phyloP scores from a whole-genome alignment of 2,329 filamentous ascomycete genomes.

The Biscogniauxia mediterranea region DNA sequence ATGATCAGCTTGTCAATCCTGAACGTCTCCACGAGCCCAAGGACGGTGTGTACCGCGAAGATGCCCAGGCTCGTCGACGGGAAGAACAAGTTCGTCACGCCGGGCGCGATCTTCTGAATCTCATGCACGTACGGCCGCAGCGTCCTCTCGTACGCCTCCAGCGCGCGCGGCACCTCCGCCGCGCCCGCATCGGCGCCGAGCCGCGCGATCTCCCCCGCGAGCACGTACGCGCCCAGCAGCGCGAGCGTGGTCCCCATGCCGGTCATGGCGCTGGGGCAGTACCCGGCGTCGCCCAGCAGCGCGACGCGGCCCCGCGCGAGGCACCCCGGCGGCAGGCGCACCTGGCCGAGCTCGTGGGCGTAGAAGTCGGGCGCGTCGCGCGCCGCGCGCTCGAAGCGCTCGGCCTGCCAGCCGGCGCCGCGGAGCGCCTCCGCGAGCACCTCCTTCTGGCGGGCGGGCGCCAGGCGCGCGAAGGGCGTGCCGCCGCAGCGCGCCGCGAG shows the following conservation, averaged over 20 bases:
- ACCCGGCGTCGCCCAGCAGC: conserved; percentile 48
- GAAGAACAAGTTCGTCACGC: conserved; percentile 8
- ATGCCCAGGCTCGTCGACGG: conserved; percentile 19
- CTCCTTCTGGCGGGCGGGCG: conserved; percentile 35
- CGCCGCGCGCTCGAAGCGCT: conserved; percentile 37
- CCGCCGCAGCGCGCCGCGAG: conserved; percentile 4
- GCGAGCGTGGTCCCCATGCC: conserved; percentile 46
- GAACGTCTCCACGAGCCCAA: conserved; percentile 13
- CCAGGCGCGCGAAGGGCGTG: not conserved
- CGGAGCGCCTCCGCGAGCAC: conserved; percentile 39
- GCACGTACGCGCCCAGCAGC: conserved; percentile 48
- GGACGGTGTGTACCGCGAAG: conserved; percentile 13
- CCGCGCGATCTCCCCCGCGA: conserved; percentile 46
- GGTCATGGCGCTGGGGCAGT: conserved; percentile 42
- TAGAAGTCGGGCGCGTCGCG: conserved; percentile 42
- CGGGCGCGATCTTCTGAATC: conserved; percentile 13
- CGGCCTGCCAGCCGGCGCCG: conserved; percentile 46
- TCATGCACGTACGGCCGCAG: conserved; percentile 22
- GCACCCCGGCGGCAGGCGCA: conserved; percentile 33
- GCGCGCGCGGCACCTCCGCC: conserved; percentile 5
- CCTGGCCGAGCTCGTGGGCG: conserved; percentile 38
- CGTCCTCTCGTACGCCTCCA: conserved; percentile 17
- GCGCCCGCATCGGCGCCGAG: conserved; percentile 5
- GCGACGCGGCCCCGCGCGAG: conserved; percentile 39
- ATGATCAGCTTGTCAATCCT: conserved; percentile 16